A percentile compares a stretch with the other conserved stretches of the same genome.
phyloP scores from a whole-genome alignment of 2,329 filamentous ascomycete species.

The Cladophialophora carrionii region DNA sequence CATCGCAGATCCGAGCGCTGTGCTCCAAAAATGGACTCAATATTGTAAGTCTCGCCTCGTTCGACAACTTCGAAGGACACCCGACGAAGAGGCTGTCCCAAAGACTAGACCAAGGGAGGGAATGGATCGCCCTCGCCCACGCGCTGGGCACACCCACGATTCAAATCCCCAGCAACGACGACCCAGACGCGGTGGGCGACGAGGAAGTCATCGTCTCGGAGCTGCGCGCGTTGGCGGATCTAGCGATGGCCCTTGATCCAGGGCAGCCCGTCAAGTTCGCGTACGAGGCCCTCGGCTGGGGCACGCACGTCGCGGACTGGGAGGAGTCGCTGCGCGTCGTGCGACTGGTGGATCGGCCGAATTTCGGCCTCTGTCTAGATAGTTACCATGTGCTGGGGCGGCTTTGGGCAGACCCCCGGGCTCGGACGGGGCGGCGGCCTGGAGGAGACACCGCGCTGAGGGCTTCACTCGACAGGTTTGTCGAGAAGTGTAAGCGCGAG shows the following conservation, averaged over 20 bases:
- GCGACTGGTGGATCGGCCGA: slow-evolving; percentile 40
- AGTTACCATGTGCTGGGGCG: slow-evolving; percentile 44
- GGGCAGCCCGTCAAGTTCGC: slow-evolving; percentile 36
- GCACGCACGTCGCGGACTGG: slow-evolving; percentile 43
- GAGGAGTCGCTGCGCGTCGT: slow-evolving; percentile 41
- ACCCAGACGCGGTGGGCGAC: slow-evolving; percentile 38
- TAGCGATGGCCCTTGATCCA: slow-evolving; percentile 28
- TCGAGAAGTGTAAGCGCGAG: slow-evolving; percentile 27
- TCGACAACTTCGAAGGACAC: slow-evolving; percentile 47
- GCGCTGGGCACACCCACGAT: slow-evolving; percentile 40
- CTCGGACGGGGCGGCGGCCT: slow-evolving; percentile 34
- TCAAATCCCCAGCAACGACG: slow-evolving; percentile 44
- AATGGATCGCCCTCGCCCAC: slow-evolving; percentile 42
- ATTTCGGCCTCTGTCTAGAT: slow-evolving; percentile 48
- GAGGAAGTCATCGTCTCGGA: slow-evolving; percentile 41
- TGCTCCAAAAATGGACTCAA: slow-evolving; percentile 41
- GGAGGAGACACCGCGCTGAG: slow-evolving; percentile 17
- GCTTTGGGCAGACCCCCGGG: slow-evolving; percentile 43
- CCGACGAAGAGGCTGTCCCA: slow-evolving; percentile 36
- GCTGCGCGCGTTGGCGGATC: slow-evolving; percentile 42
- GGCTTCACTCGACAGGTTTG: slow-evolving; percentile 34
- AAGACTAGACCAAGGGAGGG: slow-evolving; percentile 40
- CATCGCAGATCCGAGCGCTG: slow-evolving; percentile 59
- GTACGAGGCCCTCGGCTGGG: slow-evolving; percentile 45
- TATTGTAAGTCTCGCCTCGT: slow-evolving; percentile 44